Base-by-base conservation (phyloP, 352 stramenopile species). In the Phytophthora chlamydospora region DNA sequence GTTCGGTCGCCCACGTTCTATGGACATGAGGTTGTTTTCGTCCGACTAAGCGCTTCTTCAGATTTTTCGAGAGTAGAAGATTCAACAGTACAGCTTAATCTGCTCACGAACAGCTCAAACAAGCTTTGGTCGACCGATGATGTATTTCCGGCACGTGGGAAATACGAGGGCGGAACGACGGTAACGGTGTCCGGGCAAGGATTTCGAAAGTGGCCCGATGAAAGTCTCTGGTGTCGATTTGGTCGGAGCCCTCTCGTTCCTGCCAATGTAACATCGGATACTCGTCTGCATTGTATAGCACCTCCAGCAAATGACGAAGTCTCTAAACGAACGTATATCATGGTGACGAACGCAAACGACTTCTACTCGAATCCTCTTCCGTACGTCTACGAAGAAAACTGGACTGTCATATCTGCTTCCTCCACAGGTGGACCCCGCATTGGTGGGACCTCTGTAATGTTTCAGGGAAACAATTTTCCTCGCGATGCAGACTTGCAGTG, bases 301-400 rank as follows among this genome's bases (percentile, higher is more conserved):
- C 79, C 81, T 14, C 43, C 54, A 36, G 58, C 34, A 12, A 65
- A 50, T 27, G 14, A 40, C 14, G 61, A 67, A 24, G 61, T 64
- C 38, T 67, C 68, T 8, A 61, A 38, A 0, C 41, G 50, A 39
- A 80, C 64, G 0, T 88, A 78, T 46, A n/a, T 86, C 47, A 82
- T 85, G 64, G 61, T 92, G 14, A 90, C 77, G 0, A 75, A 90
- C 40, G 68, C 64, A 2, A 42, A 72, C 29, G 70, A 62, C 1
- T 83, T 83, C 45, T 90, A 68, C 44, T 88, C 83, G 0, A 93
- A 93, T 58, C 78, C 76, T 8, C 31, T 90, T 19, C 42, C 52
- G 13, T 93, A 76, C 29, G 34, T 55, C 0, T 93, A 90, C 44
- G 75, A 89, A 29, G 40, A 42, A 10, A 54, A 19, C 0, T 92